A percentile compares a stretch with the other conserved stretches of the same genome.
phyloP scores from a whole-genome alignment of 768 basidiomycete genomes.

The Tulasnella sp. region DNA sequence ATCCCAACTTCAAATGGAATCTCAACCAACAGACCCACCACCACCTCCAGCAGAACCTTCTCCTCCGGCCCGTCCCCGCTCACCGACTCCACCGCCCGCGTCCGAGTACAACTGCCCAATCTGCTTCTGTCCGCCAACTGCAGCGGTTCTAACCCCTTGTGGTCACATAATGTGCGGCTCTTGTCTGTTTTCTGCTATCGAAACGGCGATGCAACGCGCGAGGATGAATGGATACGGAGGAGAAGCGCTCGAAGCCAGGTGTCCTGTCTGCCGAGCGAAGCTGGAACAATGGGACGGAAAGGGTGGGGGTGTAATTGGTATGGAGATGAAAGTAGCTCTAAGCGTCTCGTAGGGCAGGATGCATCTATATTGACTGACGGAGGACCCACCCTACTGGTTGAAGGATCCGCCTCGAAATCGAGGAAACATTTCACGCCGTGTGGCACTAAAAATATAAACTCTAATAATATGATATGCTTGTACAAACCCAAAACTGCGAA shows the following conservation, averaged over 20 bases:
- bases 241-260: conserved; percentile 39
- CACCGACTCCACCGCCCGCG: conserved; percentile 8
- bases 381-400: neutral
- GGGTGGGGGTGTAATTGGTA: conserved; percentile 64
- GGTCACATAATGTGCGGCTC: conserved; percentile 74
- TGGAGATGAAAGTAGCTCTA: conserved; percentile 11
- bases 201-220: conserved; percentile 54
- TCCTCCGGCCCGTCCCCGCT: neutral
- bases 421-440: neutral
- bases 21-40: neutral
- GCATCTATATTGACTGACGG: neutral
- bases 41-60: neutral
- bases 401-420: neutral
- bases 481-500: neutral
- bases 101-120: conserved; percentile 64
- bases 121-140: conserved; percentile 69
- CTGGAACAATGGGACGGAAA: conserved; percentile 68
- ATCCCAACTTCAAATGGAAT: neutral
- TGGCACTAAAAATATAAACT: neutral
- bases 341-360: neutral
- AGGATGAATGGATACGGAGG: conserved; percentile 30
- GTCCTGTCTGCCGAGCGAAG: conserved; percentile 64
- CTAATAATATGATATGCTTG: neutral
- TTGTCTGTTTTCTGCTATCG: conserved; percentile 70
- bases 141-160: conserved; percentile 74